These are phyloP conservation scores for Acacia confusa DNA, from an alignment of 306 rosid species.

Conservation along the genomic window DNA sequence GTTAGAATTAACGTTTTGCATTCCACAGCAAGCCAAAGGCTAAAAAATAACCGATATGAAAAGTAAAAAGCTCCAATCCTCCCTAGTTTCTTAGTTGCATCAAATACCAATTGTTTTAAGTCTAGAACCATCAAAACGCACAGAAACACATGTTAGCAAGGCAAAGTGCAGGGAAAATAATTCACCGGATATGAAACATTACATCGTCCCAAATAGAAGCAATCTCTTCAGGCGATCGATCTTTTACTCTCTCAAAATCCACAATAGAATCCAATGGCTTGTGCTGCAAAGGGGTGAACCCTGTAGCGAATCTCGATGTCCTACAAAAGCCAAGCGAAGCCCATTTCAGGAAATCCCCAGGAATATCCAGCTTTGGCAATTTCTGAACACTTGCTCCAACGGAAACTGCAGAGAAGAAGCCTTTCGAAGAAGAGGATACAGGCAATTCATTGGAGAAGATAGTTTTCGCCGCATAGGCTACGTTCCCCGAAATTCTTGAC, in stretches of 20 bases:
- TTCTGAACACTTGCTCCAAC: slow-evolving; percentile 29
- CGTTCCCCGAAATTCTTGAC: slow-evolving; percentile 38
- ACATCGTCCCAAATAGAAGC: slow-evolving; percentile 93
- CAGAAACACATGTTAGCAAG: slow-evolving; percentile 15
- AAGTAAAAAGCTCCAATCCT: neutral
- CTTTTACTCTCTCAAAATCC: slow-evolving; percentile 65
- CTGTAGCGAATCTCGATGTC: slow-evolving; percentile 70
- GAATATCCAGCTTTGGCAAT: slow-evolving; percentile 40
- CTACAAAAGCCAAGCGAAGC: slow-evolving; percentile 70
- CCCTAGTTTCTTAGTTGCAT: neutral
- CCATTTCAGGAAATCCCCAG: slow-evolving; percentile 64
- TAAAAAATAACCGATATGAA: neutral
- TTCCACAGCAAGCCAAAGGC: neutral
- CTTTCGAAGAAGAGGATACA: neutral
- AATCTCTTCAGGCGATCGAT: slow-evolving; percentile 70
- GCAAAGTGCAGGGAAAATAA: neutral
- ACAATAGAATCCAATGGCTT: slow-evolving; percentile 81
- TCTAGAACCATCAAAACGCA: slow-evolving; percentile 7
- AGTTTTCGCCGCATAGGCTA: slow-evolving; percentile 26
- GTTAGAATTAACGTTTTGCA: neutral
- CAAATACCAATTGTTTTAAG: neutral
- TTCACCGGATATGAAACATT: slow-evolving; percentile 34
- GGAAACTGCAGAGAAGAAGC: slow-evolving; percentile 38
- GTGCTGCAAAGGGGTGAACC: slow-evolving; percentile 73
- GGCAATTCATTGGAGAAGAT: slow-evolving; percentile 24